Base-by-base conservation (phyloP, 2,329 filamentous ascomycete genomes). In the Aspergillus fijiensis region DNA sequence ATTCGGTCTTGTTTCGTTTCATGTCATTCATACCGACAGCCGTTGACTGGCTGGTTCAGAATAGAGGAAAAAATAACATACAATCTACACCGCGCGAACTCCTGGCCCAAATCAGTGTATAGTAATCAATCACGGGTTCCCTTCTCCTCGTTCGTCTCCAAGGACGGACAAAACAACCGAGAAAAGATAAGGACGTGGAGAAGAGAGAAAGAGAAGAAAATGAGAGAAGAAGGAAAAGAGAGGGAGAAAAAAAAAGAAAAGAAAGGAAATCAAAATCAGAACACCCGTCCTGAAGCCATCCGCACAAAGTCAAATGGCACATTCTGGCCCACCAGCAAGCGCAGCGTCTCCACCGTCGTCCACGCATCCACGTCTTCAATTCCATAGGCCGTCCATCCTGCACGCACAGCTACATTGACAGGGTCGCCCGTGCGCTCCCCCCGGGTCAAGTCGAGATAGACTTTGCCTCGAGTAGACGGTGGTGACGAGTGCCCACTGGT, bases 281-380 rank as follows among this genome's bases (percentile, higher is more conserved):
- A 68, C 21, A 81, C 82, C 67, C 84, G 76, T 25, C 85, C 85
- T 64, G 82, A 84, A 45, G 91, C 90, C 71, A 95, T 80, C 52
- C 90, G 83, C 48, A 95, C 91, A 79, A 96, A 96, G 76, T 90
- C 92, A 76, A 92, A 94, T 5, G 89, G 90, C 59, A 95, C 90
- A 72, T 95, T 95, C 77, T 95, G 90, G 10, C 91, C 91, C 11
- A 94, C 89, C 25, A 96, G 81, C 60, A 93, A 75, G 65, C 91
- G 82, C 58, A 95, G 77, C 52, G 88, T 94, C 77, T 95, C 90
- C 5, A 94, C 91, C 2, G 90, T 93, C 23, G 90, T 93, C 79
- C 92, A 95, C 0, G 91, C 90, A 59, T 88, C 89, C 33, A 92
- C 89, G 74, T 96, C 91, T 25, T 88, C 89, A 19, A 89, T 85